Evolutionary conservation across 2,329 filamentous ascomycete genomes (phyloP), one percentile per base, ranked within the genome.

Genomic region (Diaporthe nobilis): DNA sequence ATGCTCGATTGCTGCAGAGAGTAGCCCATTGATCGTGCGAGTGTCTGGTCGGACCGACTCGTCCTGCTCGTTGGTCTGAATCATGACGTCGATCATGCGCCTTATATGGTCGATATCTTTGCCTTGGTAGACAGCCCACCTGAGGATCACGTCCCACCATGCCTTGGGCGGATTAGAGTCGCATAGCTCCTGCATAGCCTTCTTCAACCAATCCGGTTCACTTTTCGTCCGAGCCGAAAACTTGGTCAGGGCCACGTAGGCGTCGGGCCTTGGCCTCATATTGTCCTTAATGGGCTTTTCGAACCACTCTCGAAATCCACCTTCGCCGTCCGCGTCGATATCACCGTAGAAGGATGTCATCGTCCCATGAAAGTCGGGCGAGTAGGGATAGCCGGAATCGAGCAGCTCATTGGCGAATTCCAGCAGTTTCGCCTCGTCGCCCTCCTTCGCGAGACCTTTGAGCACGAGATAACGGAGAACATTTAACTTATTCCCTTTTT

Each of bases 1-100:
- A 73, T 89, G 89, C n/a, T 90, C 90, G 78, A 93, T 92, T 13
- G 95, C 94, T 75, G 92, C 92, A 72, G 91, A 89, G 25, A 98
- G 88, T 37, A 98, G 88, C 8, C 87, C 86, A 81, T 98, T 98
- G 80, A 98, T 92, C 8, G 94, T 95, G 4, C 89, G 85, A 9
- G 92, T 92, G 73, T 94, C 92, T 0, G 95, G 91, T 9, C 86
- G 83, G 4, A 89, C 79, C 22, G 85, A 84, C 74, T 86, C 82
- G 74, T 88, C 83, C 76, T 87, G 82, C 71, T 85, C 80, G 77
- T 86, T 88, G 67, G 87, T 85, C 51, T 85, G 83, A n/a, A 87
- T 83, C 88, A 95, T 93, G 28, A 92, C 87, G 58, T 90, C 86
- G 76, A 97, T 90, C 91, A 96, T 95, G 78, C 92, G 90, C 73